phyloP scores from a whole-genome alignment of 768 basidiomycete genomes.

The Russula sp. region DNA sequence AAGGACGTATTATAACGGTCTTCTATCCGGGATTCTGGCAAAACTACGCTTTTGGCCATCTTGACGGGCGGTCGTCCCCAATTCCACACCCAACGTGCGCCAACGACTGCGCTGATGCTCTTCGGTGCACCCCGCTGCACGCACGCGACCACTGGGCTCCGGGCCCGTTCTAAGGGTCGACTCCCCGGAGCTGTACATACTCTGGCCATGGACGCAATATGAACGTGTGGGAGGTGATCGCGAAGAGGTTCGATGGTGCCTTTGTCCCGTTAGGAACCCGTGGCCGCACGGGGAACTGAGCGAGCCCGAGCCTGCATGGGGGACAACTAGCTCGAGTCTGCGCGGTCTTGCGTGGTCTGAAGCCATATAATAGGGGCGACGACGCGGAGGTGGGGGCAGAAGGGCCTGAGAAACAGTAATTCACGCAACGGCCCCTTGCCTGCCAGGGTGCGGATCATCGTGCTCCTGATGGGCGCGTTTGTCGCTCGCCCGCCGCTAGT shows the following conservation, averaged over 20 bases:
- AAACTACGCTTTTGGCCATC: conserved; percentile 89
- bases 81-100: too few species aligned
- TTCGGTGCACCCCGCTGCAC: too few species aligned
- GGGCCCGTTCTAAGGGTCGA: conserved; percentile 66
- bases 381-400: conserved; percentile 3
- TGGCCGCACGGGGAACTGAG: conserved; percentile 48
- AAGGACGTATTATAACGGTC: neutral
- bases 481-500: conserved; percentile 68
- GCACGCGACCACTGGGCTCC: conserved; percentile 51
- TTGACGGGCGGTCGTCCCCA: conserved; percentile 94
- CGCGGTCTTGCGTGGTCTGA: conserved; percentile 57
- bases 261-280: conserved; percentile 48
- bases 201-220: too few species aligned
- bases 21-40: conserved; percentile 68
- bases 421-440: conserved; percentile 44
- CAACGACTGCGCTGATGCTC: too few species aligned
- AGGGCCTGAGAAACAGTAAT: conserved; percentile 29
- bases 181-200: conserved; percentile 85
- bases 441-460: conserved; percentile 68
- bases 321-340: conserved; percentile 40
- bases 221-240: conserved; percentile 79
- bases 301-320: conserved; percentile 33
- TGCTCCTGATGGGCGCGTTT: conserved; percentile 80
- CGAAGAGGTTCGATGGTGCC: conserved; percentile 80
- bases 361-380: conserved; percentile 45